Base-by-base conservation (phyloP, 2,329 filamentous ascomycete genomes). In the Hymenoscyphus infarciens region DNA sequence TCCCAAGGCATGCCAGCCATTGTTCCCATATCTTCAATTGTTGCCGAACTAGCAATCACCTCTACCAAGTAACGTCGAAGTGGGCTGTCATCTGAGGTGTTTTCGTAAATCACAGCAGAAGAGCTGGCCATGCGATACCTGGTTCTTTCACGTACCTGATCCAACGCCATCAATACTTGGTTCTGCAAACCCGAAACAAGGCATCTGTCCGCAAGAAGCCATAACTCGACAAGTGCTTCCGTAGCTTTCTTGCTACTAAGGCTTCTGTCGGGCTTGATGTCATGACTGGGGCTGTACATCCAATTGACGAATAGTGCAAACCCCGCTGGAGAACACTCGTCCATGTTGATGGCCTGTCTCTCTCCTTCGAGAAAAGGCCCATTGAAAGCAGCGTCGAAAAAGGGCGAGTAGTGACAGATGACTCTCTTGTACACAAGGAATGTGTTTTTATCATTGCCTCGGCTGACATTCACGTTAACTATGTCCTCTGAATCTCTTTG, bases 151-250 rank as follows among this genome's bases (percentile, higher is more conserved):
- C 31, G n/a, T 2, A 7, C 19, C 3, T 19, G 16, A 27, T 57
- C 56, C 7, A 57, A 19, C 16, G n/a, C 35, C 22, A 22, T 19
- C 16, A 57, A 3, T 15, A 16, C 19, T 15, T 45, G 13, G 16
- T 52, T 59, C 25, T 59, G 57, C 11, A 59, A 22, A 10, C 11
- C 10, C 8, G 39, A 35, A 7, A 59, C 16, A 3, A 59, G 15
- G 8, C 42, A 16, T 33, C 57, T 49, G 19, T 59, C 57, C 8
- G 57, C 39, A 35, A 59, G 57, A 31, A 59, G 38, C 57, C 57
- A 59, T 7, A 59, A n/a, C 19, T 31, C n/a, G 13, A 59, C 29
- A 49, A 59, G 39, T 11, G n/a, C 22, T 7, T 19, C 31, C 5
- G n/a, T n/a, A 39, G 10, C 10, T 6, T 22, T 38, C 22, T 5